phyloP scores from a whole-genome alignment of 2,329 filamentous ascomycete genomes.

The Phaeophleospora eucalypticola region DNA sequence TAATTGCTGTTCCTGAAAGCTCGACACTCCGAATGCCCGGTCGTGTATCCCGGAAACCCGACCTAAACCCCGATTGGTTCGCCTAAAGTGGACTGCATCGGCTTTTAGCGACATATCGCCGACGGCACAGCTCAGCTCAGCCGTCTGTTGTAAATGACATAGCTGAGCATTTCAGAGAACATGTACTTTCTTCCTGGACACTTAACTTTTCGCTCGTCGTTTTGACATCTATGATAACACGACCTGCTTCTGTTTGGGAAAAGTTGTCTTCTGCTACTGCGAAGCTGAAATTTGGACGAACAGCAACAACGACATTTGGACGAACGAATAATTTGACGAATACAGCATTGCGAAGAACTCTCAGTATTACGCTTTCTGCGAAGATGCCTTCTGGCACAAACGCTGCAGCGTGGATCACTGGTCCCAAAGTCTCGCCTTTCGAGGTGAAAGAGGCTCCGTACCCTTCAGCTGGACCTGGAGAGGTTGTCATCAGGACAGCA shows the following conservation, averaged over 20 bases:
- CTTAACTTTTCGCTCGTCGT: background rate
- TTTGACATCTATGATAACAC: background rate
- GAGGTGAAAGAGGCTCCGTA: constrained; percentile 20
- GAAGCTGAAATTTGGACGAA: background rate
- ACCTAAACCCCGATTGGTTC: no score
- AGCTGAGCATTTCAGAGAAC: no score
- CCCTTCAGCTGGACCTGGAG: constrained; percentile 21
- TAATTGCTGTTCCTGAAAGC: no score
- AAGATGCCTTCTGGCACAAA: constrained; percentile 14
- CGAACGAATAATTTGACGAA: background rate
- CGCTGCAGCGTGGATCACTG: constrained; percentile 18
- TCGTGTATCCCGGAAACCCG: no score
- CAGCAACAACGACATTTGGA: background rate
- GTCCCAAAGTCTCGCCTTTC: constrained; percentile 12
- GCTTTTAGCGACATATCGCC: no score
- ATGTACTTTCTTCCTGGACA: background rate
- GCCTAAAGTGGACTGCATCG: no score
- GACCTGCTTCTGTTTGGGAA: background rate
- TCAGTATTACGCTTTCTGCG: no score
- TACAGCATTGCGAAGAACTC: background rate
- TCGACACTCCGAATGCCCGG: no score
- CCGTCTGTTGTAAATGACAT: background rate
- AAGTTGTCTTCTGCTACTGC: background rate
- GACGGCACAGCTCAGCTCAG: background rate
- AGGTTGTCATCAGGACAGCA: constrained; percentile 34